These are phyloP conservation scores for Thielaviopsis euricoi DNA, from an alignment of 2,329 filamentous ascomycete genomes.

Conservation along the genomic window DNA sequence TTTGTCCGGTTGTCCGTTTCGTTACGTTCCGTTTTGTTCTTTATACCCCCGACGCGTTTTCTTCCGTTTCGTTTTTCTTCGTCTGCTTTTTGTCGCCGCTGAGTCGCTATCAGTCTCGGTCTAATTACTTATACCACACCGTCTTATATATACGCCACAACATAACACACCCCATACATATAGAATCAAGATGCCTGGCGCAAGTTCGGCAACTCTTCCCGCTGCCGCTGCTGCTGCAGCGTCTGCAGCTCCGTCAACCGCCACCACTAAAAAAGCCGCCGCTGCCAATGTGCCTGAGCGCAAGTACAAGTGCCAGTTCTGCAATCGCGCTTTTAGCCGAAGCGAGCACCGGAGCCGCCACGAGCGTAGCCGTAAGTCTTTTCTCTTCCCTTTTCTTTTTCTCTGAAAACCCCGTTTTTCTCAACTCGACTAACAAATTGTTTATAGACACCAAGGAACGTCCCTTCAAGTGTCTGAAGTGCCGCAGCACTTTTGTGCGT, in stretches of 20 bases:
- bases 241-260: constrained; percentile 58
- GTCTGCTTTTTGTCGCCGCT: background rate
- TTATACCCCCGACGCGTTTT: background rate
- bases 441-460: constrained; percentile 84
- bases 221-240: constrained; percentile 48
- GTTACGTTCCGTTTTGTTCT: background rate
- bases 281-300: constrained; percentile 51
- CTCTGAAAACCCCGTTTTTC: too few species aligned
- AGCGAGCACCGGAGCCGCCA: constrained; percentile 95
- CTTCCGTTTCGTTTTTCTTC: background rate
- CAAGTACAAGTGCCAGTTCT: constrained; percentile 99
- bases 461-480: constrained; percentile 97
- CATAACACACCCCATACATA: constrained; percentile 16
- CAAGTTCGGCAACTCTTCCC: constrained; percentile 47
- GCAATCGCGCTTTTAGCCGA: constrained; percentile 89
- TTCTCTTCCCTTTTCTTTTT: constrained; percentile 10
- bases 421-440: constrained; percentile 2
- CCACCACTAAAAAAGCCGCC: constrained; percentile 1
- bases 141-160: background rate
- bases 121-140: background rate
- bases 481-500: constrained; percentile 93
- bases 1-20: background rate
- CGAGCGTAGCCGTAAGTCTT: constrained; percentile 86
- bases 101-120: background rate
- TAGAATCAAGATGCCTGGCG: constrained; percentile 47